Base-by-base conservation (phyloP, 2,329 filamentous ascomycete species). In the Fusarium coicis region DNA sequence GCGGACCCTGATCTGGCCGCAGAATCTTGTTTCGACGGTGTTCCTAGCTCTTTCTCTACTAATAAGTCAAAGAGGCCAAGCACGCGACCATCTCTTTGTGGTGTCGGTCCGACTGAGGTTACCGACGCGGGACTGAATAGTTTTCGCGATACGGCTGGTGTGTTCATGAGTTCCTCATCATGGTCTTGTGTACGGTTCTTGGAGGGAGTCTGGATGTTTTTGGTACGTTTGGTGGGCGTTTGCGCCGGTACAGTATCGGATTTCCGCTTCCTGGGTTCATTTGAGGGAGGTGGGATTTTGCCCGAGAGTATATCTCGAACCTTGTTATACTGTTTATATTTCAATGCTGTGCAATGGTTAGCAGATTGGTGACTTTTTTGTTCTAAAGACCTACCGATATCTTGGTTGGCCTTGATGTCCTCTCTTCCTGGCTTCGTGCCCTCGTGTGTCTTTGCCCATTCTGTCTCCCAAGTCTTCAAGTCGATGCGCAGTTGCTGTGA, bases 41-140 rank as follows among this genome's bases (percentile, higher is more conserved):
- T 87, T 37, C 83, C 83, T 30, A 85, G 80, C 28, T 85, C 84
- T 46, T 84, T 84, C 63, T 88, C 85, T 32, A 85, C 83, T 12
- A 94, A 83, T 16, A 93, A 82, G 78, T 96, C 93, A 79, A 96
- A 96, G 23, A 96, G 83, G 9, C 93, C 93, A 5, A 96, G 85
- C 2, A 95, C 91, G 26, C 89, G 89, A 34, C 93, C 93, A 79
- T 96, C 92, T 69, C 91, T 90, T 77, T 96, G 93, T 7, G 93
- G 93, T 18, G 93, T 96, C 4, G 93, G 93, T 5, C 93, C 93
- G 68, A 96, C 88, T 2, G 87, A 88, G 10, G 88, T 90, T 5
- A 89, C 88, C 16, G 87, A 84, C 1, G 82, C 82, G 4, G 90
- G 88, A 63, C 88, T 90, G 77, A 92, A 92, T 10, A 92, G 83